Conservation (phyloP, 768 basidiomycete genomes). For the Agrocybe chaxingu region DNA sequence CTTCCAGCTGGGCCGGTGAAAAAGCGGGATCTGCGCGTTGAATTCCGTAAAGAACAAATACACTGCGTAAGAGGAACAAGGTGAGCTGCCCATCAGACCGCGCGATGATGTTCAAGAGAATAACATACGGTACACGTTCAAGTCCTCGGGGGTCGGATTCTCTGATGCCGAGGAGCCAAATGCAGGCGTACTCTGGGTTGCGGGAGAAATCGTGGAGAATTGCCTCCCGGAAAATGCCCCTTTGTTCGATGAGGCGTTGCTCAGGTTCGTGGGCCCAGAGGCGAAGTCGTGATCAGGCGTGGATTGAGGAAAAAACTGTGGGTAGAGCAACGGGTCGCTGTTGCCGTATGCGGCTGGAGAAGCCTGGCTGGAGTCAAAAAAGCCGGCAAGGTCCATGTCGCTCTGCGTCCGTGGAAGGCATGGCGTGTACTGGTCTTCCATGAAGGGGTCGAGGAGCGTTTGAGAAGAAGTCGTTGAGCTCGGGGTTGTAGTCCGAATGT, state of each 20-base stretch:
- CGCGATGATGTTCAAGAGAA: slow-evolving; percentile 1
- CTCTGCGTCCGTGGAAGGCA: slow-evolving; percentile 23
- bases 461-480: slow-evolving; percentile 30
- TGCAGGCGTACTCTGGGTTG: slow-evolving; percentile 9
- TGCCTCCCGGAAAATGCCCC: slow-evolving; percentile 19
- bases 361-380: slow-evolving; percentile 33
- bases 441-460: slow-evolving; percentile 34
- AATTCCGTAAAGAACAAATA: slow-evolving; percentile 55
- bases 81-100: slow-evolving; percentile 6
- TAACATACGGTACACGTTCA: slow-evolving; percentile 54
- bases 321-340: slow-evolving; percentile 21
- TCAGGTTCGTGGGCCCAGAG: slow-evolving; percentile 20
- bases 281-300: slow-evolving; percentile 17
- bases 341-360: slow-evolving; percentile 24
- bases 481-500: slow-evolving; percentile 25
- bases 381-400: slow-evolving; percentile 26
- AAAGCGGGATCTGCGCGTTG: slow-evolving; percentile 50
- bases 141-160: slow-evolving; percentile 40
- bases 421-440: slow-evolving; percentile 28
- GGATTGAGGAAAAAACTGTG: slow-evolving; percentile 14
- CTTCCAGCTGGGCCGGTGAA: slow-evolving; percentile 55
- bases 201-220: slow-evolving; percentile 15
- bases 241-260: slow-evolving; percentile 19
- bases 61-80: slow-evolving; percentile 26
- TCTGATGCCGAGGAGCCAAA: slow-evolving; percentile 27